These are phyloP conservation scores for Phytophthora europaea DNA, from an alignment of 352 stramenopile genomes.

Conservation along the genomic window DNA sequence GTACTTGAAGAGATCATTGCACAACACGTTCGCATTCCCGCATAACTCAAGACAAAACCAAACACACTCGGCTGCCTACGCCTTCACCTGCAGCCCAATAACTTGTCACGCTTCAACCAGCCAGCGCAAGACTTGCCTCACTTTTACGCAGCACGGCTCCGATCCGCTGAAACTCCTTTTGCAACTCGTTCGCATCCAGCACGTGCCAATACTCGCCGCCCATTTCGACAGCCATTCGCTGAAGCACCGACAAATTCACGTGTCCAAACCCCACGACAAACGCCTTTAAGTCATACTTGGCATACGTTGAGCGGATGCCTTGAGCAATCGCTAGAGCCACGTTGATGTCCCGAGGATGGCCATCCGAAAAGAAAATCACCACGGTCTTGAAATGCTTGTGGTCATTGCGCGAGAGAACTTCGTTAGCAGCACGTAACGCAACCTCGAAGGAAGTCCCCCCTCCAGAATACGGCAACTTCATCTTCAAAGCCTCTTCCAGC, in stretches of 20 bases:
- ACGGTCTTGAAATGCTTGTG: conserved; percentile 58
- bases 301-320: conserved; percentile 59
- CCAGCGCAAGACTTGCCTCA: conserved; percentile 41
- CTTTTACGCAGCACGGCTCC: conserved; percentile 32
- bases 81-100: too few species aligned
- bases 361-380: conserved; percentile 55
- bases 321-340: conserved; percentile 48
- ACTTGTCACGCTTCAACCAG: conserved; percentile 17
- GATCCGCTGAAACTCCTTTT: conserved; percentile 42
- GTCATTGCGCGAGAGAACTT: conserved; percentile 69
- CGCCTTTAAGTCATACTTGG: conserved; percentile 59
- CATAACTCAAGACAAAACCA: too few species aligned
- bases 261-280: conserved; percentile 76
- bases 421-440: conserved; percentile 53
- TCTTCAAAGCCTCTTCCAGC: conserved; percentile 1
- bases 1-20: too few species aligned
- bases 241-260: conserved; percentile 59
- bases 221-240: conserved; percentile 55
- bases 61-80: too few species aligned
- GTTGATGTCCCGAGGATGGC: conserved; percentile 42
- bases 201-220: conserved; percentile 58
- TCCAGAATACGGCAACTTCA: conserved; percentile 41
- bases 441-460: conserved; percentile 48
- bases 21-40: too few species aligned
- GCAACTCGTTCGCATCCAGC: conserved; percentile 36